These are phyloP conservation scores for Glycine soja DNA, from an alignment of 306 rosid species.

Conservation along the genomic window DNA sequence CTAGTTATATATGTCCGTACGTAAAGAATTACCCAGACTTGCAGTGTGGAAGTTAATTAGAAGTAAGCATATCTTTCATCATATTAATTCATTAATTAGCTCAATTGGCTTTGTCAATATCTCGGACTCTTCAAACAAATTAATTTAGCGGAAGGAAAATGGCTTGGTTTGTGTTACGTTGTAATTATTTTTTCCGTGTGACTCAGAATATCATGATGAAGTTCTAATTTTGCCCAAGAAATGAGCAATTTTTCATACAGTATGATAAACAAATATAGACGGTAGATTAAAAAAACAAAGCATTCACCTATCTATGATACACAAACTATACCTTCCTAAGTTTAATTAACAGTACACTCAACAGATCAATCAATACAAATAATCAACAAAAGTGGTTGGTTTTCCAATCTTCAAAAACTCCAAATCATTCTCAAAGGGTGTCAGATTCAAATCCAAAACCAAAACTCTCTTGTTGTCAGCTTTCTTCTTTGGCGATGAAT, in stretches of 20 bases:
- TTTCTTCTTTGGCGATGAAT: conserved; percentile 53
- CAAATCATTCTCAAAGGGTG: conserved; percentile 89
- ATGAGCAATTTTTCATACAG: conserved; percentile 42
- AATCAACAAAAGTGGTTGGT: conserved; percentile 59
- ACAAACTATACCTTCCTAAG: conserved; percentile 15
- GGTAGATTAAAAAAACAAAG: not conserved
- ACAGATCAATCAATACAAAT: conserved; percentile 52
- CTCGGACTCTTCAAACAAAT: conserved; percentile 4
- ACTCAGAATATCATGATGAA: conserved; percentile 18
- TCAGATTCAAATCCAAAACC: conserved; percentile 85
- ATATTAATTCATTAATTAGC: not conserved
- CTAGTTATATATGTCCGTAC: not conserved
- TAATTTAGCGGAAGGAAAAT: not conserved
- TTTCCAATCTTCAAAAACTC: conserved; percentile 69
- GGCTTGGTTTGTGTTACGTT: not conserved
- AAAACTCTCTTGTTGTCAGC: conserved; percentile 52
- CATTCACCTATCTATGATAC: conserved; percentile 32
- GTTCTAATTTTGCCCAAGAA: conserved; percentile 14
- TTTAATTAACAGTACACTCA: conserved; percentile 3
- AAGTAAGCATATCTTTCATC: not conserved
- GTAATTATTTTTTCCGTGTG: not conserved
- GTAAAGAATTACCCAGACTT: not conserved
- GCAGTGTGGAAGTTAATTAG: not conserved
- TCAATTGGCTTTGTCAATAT: not conserved
- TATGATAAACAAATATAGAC: not conserved